phyloP scores from a whole-genome alignment of 306 rosid genomes.

The Elaeagnus macrophylla region DNA sequence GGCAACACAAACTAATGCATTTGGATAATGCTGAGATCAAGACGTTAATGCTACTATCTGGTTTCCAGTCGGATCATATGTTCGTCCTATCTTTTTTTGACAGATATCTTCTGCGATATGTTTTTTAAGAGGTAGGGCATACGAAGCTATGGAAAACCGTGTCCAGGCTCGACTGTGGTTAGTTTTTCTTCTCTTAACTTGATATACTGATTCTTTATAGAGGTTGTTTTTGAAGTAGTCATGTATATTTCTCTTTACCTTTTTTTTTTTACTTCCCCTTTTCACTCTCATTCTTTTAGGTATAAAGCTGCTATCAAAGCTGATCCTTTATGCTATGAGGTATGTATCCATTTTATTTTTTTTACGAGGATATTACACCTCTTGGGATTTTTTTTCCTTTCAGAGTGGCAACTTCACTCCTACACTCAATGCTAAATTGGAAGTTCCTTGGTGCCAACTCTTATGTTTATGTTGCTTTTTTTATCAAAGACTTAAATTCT shows the following conservation, averaged over 20 bases:
- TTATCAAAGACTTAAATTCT: too few relatives aligned
- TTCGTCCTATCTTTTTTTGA: constrained; percentile 17
- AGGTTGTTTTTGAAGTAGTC: neutral
- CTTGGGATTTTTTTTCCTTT: too few relatives aligned
- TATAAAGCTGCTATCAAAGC: constrained; percentile 93
- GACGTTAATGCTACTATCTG: neutral
- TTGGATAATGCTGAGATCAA: neutral
- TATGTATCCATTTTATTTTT: constrained; percentile 17
- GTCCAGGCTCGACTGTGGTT: constrained; percentile 85
- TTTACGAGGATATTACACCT: neutral
- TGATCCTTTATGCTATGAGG: constrained; percentile 98
- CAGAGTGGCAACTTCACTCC: too few relatives aligned
- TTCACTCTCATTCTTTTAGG: constrained; percentile 34
- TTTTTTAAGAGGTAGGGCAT: constrained; percentile 84
- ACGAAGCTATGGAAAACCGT: constrained; percentile 88
- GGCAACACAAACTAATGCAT: neutral
- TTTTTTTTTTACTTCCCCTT: neutral
- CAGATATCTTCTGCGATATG: constrained; percentile 94
- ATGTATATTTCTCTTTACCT: too few relatives aligned
- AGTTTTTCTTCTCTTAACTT: constrained; percentile 19
- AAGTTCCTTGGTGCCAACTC: too few relatives aligned
- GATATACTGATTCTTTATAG: neutral
- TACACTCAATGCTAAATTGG: too few relatives aligned
- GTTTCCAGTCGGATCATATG: constrained; percentile 9
- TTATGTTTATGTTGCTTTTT: too few relatives aligned